These are phyloP conservation scores for Lecanicillium sp. DNA, from an alignment of 2,329 filamentous ascomycete species.

Conservation along the genomic window DNA sequence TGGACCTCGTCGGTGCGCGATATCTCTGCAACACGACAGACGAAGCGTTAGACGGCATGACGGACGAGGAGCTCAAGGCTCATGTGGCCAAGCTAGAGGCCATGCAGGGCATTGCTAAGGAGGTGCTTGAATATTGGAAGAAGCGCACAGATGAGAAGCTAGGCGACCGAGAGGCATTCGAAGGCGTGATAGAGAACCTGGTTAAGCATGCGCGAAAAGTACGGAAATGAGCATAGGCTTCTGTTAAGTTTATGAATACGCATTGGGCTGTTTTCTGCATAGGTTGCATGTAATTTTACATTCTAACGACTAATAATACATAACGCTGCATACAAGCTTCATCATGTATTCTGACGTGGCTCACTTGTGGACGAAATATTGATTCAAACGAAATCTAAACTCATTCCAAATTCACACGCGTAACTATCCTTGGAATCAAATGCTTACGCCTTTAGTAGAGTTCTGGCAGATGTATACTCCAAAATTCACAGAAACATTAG, in stretches of 20 bases:
- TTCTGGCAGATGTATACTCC: too few species aligned
- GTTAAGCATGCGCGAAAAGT: constrained; percentile 86
- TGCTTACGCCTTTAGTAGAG: too few species aligned
- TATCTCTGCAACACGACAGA: constrained; percentile 80
- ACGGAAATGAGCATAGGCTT: constrained; percentile 61
- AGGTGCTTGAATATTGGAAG: constrained; percentile 83
- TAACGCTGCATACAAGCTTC: too few species aligned
- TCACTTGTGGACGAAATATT: too few species aligned
- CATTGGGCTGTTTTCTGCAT: background rate
- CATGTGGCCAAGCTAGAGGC: constrained; percentile 66
- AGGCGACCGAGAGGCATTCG: constrained; percentile 87
- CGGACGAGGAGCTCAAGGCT: constrained; percentile 64
- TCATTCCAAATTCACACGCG: too few species aligned
- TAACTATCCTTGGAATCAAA: too few species aligned
- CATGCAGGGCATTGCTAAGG: constrained; percentile 64
- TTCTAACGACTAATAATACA: background rate
- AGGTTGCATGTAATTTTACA: constrained; percentile 9
- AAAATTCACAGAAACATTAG: too few species aligned
- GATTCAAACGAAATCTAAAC: too few species aligned
- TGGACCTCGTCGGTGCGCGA: constrained; percentile 73
- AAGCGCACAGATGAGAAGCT: constrained; percentile 79
- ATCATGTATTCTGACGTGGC: too few species aligned
- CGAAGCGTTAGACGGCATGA: constrained; percentile 74
- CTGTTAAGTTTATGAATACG: constrained; percentile 11
- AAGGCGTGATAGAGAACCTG: constrained; percentile 93